A percentile compares a stretch with the other conserved stretches of the same genome.
Evolutionary conservation across 2,329 filamentous ascomycete species (phyloP).

Genomic region (Pseudopithomyces chartarum): DNA sequence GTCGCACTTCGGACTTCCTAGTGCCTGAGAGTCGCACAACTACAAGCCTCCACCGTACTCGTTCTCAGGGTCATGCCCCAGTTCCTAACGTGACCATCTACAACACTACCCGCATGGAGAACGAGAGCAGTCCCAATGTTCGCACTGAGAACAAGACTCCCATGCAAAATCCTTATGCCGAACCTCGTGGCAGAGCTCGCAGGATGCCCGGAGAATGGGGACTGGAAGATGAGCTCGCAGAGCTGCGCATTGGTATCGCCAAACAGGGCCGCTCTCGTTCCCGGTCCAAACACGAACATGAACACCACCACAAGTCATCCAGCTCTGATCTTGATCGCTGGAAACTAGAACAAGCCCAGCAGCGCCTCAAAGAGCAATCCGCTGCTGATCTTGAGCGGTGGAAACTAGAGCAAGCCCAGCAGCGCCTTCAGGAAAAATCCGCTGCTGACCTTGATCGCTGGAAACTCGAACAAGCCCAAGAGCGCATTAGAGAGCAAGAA

Average conservation of each 20-base stretch:
- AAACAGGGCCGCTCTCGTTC: conserved; percentile 28
- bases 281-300: conserved; percentile 26
- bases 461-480: conserved; percentile 41
- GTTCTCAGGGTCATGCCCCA: conserved; percentile 50
- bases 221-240: conserved; percentile 42
- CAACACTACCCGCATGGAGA: conserved; percentile 49
- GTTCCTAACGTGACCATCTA: conserved; percentile 54
- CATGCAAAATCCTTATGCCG: conserved; percentile 24
- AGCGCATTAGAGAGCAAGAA: conserved; percentile 42
- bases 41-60: conserved; percentile 48
- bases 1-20: conserved; percentile 37
- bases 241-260: conserved; percentile 32
- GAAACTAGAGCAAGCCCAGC: conserved; percentile 41
- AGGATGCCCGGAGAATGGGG: conserved; percentile 41
- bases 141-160: conserved; percentile 38
- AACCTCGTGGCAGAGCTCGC: conserved; percentile 32
- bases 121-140: conserved; percentile 40
- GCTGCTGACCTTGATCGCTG: conserved; percentile 40
- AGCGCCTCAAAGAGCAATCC: conserved; percentile 41
- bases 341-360: conserved; percentile 41
- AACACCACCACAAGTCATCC: conserved; percentile 19
- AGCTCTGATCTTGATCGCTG: conserved; percentile 38
- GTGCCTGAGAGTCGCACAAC: conserved; percentile 32
- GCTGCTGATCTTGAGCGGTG: conserved; percentile 40
- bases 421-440: conserved; percentile 41